Evolutionary conservation across 441 rosid species (phyloP), one percentile per base, ranked within the genome.

Genomic region (Brassica hybrid): DNA sequence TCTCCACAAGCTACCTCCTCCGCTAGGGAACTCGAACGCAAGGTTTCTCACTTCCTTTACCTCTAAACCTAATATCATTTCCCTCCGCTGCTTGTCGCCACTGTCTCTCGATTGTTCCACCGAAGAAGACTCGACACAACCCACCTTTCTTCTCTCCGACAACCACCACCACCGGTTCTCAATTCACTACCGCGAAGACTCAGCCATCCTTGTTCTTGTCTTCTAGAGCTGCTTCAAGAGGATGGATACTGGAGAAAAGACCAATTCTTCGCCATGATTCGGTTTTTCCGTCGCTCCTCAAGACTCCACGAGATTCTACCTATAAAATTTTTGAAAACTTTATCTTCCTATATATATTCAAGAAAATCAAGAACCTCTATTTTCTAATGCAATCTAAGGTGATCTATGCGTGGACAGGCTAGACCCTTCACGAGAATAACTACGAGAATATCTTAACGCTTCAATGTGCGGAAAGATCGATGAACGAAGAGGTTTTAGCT

Each of bases 221-320:
- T 96, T 75, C 61, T 87, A 82, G 79, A 54, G 48, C 23, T 88
- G 5, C 94, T 93, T 84, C 65, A 75, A 5, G 85, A 85, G 6
- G 88, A 88, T 78, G 92, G 90, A 61, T 92, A 91, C 71, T 93
- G 94, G 93, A 82, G 83, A 75, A 82, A 82, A 74, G 79, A 88
- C 69, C 88, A 67, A 52, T 87, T 93, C 85, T 89, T 92, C 92
- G 74, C 85, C 32, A 87, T 83, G 18, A 76, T 89, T 75, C 32
- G 32, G 6, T 27, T 82, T 75, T 94, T 93, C 81, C 79, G 76
- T 30, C 85, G 52, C 48, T 74, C 87, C 30, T 83, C 88, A 6
- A 86, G 89, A 79, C 76, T 83, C 57, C 23, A 52, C 41, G 80
- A 86, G 73, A 84, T 90, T 79, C 88, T 83, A 74, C 90, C 77